Percentiles rank a stretch among this genome's conserved stretches.
phyloP scores from a whole-genome alignment of 371 early-diverging fungal species.

The Mortierella sp. region DNA sequence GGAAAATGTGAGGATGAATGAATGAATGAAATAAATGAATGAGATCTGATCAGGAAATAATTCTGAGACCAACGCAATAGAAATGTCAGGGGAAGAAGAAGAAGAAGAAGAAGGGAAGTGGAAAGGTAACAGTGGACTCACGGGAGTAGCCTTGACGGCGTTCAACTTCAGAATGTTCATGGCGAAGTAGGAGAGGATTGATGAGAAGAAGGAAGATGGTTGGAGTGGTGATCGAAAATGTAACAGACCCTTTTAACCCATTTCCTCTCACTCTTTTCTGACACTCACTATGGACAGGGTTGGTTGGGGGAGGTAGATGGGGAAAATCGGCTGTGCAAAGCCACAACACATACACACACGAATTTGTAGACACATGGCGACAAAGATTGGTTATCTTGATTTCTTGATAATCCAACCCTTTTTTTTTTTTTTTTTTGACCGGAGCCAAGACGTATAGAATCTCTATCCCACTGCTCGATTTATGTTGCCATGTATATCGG shows the following conservation, averaged over 20 bases:
- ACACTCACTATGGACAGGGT: neutral
- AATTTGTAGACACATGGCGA: neutral
- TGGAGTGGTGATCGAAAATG: neutral
- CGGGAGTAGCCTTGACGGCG: conserved; percentile 53
- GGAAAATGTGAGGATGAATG: neutral
- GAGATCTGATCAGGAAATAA: conserved; percentile 7
- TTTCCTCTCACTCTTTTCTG: neutral
- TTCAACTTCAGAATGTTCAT: conserved; percentile 57
- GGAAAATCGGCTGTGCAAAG: conserved; percentile 19
- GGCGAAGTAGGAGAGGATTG: conserved; percentile 14
- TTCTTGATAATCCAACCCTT: neutral
- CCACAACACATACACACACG: conserved; percentile 8
- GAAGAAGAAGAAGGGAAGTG: neutral
- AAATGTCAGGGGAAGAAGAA: neutral
- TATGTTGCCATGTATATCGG: too few species aligned
- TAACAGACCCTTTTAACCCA: neutral
- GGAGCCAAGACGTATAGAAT: too few species aligned
- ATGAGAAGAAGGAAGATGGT: conserved; percentile 16
- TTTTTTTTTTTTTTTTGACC: neutral
- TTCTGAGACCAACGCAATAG: neutral
- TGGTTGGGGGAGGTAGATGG: neutral
- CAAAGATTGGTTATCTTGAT: conserved; percentile 1
- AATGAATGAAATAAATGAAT: neutral
- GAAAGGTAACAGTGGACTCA: conserved; percentile 12
- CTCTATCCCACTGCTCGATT: too few species aligned